Conservation (phyloP, 192 early-diverging fungal species). For the Borealophlyctis nickersoniae region DNA sequence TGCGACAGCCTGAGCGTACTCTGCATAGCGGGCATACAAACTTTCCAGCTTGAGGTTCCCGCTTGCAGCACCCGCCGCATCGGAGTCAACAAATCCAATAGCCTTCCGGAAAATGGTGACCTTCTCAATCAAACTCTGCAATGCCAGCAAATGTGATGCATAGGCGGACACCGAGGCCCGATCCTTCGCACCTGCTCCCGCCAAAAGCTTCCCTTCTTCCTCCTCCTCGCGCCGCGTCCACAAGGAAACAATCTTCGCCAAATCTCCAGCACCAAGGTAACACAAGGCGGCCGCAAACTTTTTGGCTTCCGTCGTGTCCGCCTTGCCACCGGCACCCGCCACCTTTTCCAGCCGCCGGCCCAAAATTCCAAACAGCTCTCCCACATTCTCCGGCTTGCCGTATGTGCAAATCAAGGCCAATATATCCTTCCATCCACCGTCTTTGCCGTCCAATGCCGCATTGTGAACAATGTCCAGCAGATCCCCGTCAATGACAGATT, state of each 20-base stretch:
- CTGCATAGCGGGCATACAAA: constrained; percentile 81
- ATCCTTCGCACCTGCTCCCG: constrained; percentile 9
- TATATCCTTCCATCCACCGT: constrained; percentile 82
- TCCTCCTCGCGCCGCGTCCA: constrained; percentile 55
- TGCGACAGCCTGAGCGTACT: constrained; percentile 77
- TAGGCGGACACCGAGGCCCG: constrained; percentile 24
- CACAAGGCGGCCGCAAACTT: constrained; percentile 73
- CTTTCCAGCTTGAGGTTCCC: constrained; percentile 51
- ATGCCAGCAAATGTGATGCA: constrained; percentile 46
- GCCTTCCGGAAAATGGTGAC: constrained; percentile 91
- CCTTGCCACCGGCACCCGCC: not conserved
- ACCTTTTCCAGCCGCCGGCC: constrained; percentile 41
- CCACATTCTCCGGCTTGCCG: constrained; percentile 74
- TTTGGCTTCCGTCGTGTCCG: constrained; percentile 29
- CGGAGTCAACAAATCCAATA: constrained; percentile 83
- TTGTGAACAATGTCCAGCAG: constrained; percentile 76
- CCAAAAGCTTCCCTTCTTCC: constrained; percentile 29
- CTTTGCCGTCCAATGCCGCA: constrained; percentile 59
- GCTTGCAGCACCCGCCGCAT: constrained; percentile 45
- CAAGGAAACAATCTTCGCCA: constrained; percentile 76
- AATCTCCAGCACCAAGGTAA: constrained; percentile 75
- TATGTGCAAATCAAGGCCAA: constrained; percentile 93
- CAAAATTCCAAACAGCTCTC: constrained; percentile 32
- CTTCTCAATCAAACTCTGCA: constrained; percentile 86
- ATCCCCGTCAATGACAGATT: constrained; percentile 78